Base-by-base conservation (phyloP, 768 basidiomycete genomes). In the Harrya chromipes region DNA sequence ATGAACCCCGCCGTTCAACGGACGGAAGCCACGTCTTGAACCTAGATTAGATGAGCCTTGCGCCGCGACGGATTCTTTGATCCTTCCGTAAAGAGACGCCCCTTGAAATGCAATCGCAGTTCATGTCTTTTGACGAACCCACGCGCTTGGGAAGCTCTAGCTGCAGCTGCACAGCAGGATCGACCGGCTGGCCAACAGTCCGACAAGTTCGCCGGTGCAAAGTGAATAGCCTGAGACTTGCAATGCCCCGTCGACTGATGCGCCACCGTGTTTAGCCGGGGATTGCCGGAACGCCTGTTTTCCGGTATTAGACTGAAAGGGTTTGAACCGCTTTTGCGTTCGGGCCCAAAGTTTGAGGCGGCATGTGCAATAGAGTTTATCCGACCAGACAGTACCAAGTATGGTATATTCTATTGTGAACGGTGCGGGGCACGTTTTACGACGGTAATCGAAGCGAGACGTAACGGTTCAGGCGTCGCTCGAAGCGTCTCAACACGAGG, bases 401-500 rank as follows among this genome's bases (percentile, higher is more conserved):
- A 47, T 20, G 26, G 50, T 1, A 39, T n/a, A 33, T 40, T 50
- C 46, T 50, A 56, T 56, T 46, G 54, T 37, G 38, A 45, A 43
- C 7, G 19, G 24, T 7, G 43, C 48, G 45, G 49, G 53, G 21
- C 54, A 56, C 55, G 55, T 56, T 56, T 44, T 31, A 21, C 13
- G 17, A 40, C 40, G 36, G 41, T 51, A 41, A 56, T 56, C 54
- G 55, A 56, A 56, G 54, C 8, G 2, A 40, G 37, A 55, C 55
- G 55, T 56, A 56, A 55, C 13, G 17, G 16, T 34, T 24, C 38
- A 40, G 17, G 21, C 33, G 33, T 33, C 33, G 33, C 33, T 33
- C 3, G 33, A 33, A 33, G 33, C 33, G 33, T 33, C 33, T 33
- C 14, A 7, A 47, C 39, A 42, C 39, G 46, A 40, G 46, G 44